Conservation (phyloP, 2,329 filamentous ascomycete species). For the Neofusicoccum cordaticola region DNA sequence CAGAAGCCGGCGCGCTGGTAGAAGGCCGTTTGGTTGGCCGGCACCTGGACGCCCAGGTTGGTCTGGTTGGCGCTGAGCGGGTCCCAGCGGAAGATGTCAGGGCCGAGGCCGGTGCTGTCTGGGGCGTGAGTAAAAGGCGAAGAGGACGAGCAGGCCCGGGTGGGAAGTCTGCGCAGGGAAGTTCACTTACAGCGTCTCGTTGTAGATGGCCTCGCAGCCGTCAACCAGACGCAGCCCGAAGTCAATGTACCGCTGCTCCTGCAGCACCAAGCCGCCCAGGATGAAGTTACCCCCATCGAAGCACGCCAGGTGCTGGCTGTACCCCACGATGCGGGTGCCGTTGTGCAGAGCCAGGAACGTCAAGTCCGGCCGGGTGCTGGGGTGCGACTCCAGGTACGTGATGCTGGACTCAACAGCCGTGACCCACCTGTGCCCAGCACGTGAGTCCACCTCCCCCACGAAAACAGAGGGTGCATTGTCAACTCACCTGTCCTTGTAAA, state of each 20-base stretch:
- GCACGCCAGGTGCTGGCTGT: conserved; percentile 62
- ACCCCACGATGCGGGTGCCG: conserved; percentile 39
- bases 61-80: conserved; percentile 8
- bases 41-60: background rate
- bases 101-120: conserved; percentile 55
- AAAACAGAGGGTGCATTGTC: too few relatives aligned
- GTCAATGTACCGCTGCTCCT: conserved; percentile 63
- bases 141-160: too few relatives aligned
- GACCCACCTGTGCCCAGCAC: conserved; percentile 54
- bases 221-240: conserved; percentile 71
- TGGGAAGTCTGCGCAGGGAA: background rate
- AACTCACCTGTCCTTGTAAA: conserved; percentile 60
- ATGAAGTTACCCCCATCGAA: conserved; percentile 86
- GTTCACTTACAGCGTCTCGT: conserved; percentile 43
- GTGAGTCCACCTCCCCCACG: too few relatives aligned
- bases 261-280: conserved; percentile 70
- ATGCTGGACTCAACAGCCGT: conserved; percentile 74
- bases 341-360: conserved; percentile 66
- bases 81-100: conserved; percentile 56
- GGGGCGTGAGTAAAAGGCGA: too few relatives aligned
- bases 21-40: conserved; percentile 46
- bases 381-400: conserved; percentile 67
- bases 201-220: conserved; percentile 73
- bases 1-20: conserved; percentile 70
- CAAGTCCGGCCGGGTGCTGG: conserved; percentile 63